Base-by-base conservation (phyloP, 2,329 filamentous ascomycete species). In the Colletotrichum navitas region DNA sequence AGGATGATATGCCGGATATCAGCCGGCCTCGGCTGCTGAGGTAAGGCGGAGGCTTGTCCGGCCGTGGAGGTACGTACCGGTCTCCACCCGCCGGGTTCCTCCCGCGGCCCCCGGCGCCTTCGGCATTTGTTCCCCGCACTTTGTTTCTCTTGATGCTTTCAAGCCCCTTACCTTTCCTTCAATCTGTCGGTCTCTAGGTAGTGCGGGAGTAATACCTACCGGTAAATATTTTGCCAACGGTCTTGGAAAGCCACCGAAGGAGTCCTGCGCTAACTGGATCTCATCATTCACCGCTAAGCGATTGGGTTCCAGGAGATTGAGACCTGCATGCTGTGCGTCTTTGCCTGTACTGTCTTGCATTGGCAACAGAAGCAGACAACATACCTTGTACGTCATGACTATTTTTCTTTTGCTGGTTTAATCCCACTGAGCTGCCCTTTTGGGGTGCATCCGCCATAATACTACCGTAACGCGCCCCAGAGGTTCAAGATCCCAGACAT, bases 381-480 rank as follows among this genome's bases (percentile, higher is more conserved):
- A 24, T 47, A 32, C 16, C 16, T 45, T 47, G 45, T 60, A 72
- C 69, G 69, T 72, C 69, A 72, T 64, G 69, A 72, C 69, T 64
- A 32, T 64, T 41, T 32, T 12, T 24, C 26, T n/a, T 26, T 43
- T n/a, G 45, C 10, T 5, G 21, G 12, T 18, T 54, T 68, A 60
- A 69, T 72, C 69, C 29, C 21, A 49, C 36, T 34, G 66, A 72
- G 69, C 69, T 69, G 69, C 69, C 65, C 63, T 21, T 64, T 65
- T 60, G 41, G 69, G 65, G 26, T 11, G n/a, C 41, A 41, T 10
- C 49, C 26, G 24, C 29, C 34, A 41, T 54, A 29, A 59, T 63
- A 21, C 36, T 32, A 26, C 11, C 45, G 43, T 32, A 26, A 11
- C 45, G 43, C 36, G 43, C 24, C 21, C n/a, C 45, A 32, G 12